Base-by-base conservation (phyloP, 2,329 filamentous ascomycete genomes). In the Geosmithia flava region DNA sequence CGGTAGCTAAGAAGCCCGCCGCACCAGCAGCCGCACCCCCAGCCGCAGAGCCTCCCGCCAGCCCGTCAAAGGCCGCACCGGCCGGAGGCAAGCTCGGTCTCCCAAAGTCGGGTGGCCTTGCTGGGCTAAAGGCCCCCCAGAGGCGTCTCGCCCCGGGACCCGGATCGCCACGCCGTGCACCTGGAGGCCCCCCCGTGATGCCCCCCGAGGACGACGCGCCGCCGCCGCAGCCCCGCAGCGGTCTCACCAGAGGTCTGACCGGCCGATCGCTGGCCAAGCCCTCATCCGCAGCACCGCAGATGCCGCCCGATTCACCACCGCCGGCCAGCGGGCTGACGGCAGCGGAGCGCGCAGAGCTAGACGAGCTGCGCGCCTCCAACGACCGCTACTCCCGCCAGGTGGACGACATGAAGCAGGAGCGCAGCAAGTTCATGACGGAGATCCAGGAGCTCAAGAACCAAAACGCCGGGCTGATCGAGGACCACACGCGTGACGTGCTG, bases 361-460 rank as follows among this genome's bases (percentile, higher is more conserved):
- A 95, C 54, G 90, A 95, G 59, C 76, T 97, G 13, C 84, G 90
- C 39, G 72, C 81, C 13, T 83, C 94, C 51, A 90, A 91, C 56
- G 90, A 96, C 45, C 77, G 84, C 29, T 71, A 95, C 5, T 72
- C 78, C 20, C 80, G 81, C 48, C 79, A 87, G 54, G 79, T 82
- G 10, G 88, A 95, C 48, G 90, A 95, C 43, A 71, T 90, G 55
- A 80, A 87, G 48, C 79, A 87, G 44, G 91, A 96, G 60, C 83
- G 87, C 52, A 80, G 82, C 50, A 90, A 84, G 58, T 76, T 95
- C 45, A 77, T 81, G 51, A 93, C 88, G 0, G 88, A 96, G 62
- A 84, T 97, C 42, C 85, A 91, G 55, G 93, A 97, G 65, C 76
- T 98, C 29, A 94, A 96, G 67, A 94, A 95, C 58, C 88, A 96